Conservation (phyloP, 2,329 filamentous ascomycete species). For the Colletotrichum sp. region DNA sequence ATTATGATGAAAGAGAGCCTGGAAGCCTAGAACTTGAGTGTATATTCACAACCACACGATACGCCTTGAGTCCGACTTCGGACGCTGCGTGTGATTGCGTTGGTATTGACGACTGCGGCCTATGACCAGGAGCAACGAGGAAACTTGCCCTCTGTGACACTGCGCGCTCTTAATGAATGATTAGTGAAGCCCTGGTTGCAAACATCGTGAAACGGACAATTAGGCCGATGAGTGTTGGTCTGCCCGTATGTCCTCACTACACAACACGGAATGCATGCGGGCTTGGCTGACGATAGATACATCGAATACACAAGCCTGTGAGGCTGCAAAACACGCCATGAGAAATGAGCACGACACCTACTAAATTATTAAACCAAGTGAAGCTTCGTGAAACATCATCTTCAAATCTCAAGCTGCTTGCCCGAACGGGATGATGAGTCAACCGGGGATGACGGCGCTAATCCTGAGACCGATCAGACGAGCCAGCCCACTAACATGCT, state of each 20-base stretch:
- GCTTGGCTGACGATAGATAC: not conserved
- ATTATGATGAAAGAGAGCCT: not conserved
- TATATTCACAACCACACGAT: not conserved
- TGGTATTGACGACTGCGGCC: not conserved
- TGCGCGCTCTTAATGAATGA: not conserved
- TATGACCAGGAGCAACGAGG: not conserved
- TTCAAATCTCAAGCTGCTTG: not conserved
- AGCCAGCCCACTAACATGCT: not conserved
- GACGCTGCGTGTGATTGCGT: not conserved
- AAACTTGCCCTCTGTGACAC: not conserved
- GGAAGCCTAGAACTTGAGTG: not conserved
- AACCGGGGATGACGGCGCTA: not conserved
- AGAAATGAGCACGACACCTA: not conserved
- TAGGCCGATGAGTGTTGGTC: not conserved
- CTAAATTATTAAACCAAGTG: not conserved
- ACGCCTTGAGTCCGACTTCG: not conserved
- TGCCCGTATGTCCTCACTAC: not conserved
- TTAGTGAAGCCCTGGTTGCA: not conserved
- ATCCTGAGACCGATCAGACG: not conserved
- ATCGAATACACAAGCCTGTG: not conserved
- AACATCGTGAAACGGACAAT: not conserved
- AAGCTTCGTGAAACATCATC: not conserved
- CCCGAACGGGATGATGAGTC: not conserved
- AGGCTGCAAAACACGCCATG: not conserved
- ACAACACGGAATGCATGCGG: not conserved